Evolutionary conservation across 2,329 filamentous ascomycete genomes (phyloP), one percentile per base, ranked within the genome.

Genomic region (Dactylellina cionopaga): DNA sequence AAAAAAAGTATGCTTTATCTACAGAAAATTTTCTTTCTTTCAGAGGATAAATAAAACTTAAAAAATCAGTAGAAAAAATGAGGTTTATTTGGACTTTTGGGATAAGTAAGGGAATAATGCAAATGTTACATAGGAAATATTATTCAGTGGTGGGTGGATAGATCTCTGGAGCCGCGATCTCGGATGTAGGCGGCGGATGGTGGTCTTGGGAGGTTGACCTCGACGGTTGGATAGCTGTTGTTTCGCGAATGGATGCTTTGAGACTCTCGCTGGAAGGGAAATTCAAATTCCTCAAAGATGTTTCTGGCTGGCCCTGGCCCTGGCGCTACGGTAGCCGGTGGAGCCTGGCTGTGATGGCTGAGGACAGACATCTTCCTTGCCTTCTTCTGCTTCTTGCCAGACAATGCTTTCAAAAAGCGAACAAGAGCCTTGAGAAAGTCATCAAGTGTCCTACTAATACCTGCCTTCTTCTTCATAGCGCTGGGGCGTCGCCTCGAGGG

Each of bases 31-130:
- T 29, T 44, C 24, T 54, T 70, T 29, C 33, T 27, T 71, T 15
- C 27, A 47, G 35, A n/a, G 29, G 35, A 46, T n/a, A n/a, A n/a
- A n/a, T n/a, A n/a, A n/a, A n/a, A n/a, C 59, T 17, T 64, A 64
- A 46, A 51, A 39, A 11, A 27, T 44, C 31, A 35, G 47, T 22
- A 1, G 22, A n/a, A 37, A 43, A 51, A 69, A 55, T 47, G 52
- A 56, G 59, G 27, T 65, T 54, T 72, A 65, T 65, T 31, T 29
- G 49, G 59, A 72, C 68, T 72, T 72, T 72, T 72, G 68, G 68
- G 52, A 72, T 65, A 64, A 43, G 56, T 41, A 43, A 15, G 27
- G 31, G 24, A 44, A 39, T 52, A 46, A 55, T 55, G 49, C 49
- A 68, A 44, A 52, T 59, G 43, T 58, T 39, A 64, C 66, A 59